Evolutionary conservation across 805 yeast species (phyloP), one percentile per base, ranked within the genome.

Genomic region (Barnettozyma populi): DNA sequence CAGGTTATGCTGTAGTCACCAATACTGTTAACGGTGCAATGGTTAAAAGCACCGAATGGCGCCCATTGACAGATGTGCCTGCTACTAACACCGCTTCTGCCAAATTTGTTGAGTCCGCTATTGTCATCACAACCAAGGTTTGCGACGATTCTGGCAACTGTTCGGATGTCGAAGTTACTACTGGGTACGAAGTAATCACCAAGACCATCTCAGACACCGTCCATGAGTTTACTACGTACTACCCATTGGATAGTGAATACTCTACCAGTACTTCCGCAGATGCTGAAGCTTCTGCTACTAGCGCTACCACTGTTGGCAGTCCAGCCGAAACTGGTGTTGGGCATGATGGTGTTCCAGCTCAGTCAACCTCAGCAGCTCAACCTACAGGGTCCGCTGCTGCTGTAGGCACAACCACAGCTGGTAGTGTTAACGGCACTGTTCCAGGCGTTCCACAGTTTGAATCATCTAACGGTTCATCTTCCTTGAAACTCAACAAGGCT

Each of bases 171-270:
- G 36, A 19, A 23, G 23, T 41, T 5, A 35, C 44, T 13, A 39
- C 48, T 25, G 48, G 38, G 9, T 45, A 45, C 27, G 44, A 40
- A 21, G 20, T 45, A 11, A 25, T 45, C 23, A 35, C 39, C 5
- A 45, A 40, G 40, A 45, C 48, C 7, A 35, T 45, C 37, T 24
- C 36, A 5, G 48, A 43, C 14, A 19, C 43, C 10, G 36, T 40
- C 34, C 32, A 39, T 32, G 43, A 39, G 32, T 45, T 45, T 16
- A 45, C 43, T 7, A 45, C 43, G 2, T 45, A 39, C 36, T 16
- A 41, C 24, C 20, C 48, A 36, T 13, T 36, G 16, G 40, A 8
- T 14, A 36, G 16, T 21, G 40, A 11, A 13, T 35, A 35, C 21
- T 19, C 10, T 11, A 8, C 19, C 5, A 19, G 21, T 35, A 35